A percentile compares a stretch with the other conserved stretches of the same genome.
phyloP scores from a whole-genome alignment of 169 alveolate genomes.

The Amoebophrya sp. region DNA sequence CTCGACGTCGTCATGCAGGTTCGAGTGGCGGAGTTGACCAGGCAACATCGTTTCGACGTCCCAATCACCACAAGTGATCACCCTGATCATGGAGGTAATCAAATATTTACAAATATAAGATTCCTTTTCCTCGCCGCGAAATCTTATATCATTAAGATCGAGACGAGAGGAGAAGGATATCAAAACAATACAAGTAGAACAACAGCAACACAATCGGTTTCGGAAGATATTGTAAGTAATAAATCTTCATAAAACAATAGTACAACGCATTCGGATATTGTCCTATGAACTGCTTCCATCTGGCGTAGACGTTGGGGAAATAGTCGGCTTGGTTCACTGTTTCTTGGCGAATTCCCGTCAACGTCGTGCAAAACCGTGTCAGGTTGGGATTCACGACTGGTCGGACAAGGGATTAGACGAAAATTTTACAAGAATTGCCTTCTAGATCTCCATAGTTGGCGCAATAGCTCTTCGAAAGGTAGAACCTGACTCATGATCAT shows the following conservation, averaged over 20 bases:
- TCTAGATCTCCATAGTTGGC: too few species aligned
- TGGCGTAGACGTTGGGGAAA: background rate
- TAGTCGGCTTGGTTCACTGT: background rate
- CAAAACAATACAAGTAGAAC: too few species aligned
- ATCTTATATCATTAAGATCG: too few species aligned
- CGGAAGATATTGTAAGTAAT: background rate
- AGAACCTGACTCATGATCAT: too few species aligned
- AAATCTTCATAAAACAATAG: background rate
- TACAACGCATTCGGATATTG: background rate
- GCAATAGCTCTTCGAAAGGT: too few species aligned
- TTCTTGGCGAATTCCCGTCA: background rate
- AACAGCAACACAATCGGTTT: too few species aligned
- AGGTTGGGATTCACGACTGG: background rate
- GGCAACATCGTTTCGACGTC: background rate
- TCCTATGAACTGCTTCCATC: background rate
- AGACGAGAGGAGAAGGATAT: too few species aligned
- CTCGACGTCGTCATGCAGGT: background rate
- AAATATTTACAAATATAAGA: too few species aligned
- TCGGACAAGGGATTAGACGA: too few species aligned
- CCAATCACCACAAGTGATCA: background rate
- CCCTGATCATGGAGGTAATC: too few species aligned
- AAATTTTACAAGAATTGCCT: too few species aligned
- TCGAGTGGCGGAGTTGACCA: background rate
- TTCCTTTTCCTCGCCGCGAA: too few species aligned
- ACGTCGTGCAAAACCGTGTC: background rate